Base-by-base conservation (phyloP, 1,139 yeast genomes). In the Ogataea hybrid region DNA sequence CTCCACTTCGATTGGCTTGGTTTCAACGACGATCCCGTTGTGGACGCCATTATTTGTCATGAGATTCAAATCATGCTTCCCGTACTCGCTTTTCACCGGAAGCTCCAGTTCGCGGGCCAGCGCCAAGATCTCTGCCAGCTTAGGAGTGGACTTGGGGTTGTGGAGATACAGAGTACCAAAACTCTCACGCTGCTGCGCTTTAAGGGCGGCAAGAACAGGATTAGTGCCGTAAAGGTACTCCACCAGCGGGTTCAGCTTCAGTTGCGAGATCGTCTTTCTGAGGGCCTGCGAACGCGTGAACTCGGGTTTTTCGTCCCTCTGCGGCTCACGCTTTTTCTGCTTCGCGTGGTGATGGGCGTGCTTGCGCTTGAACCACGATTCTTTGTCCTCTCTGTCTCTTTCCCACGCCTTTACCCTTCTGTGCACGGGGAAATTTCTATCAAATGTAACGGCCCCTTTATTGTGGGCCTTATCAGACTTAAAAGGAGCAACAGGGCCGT, bases 181-280 rank as follows among this genome's bases (percentile, higher is more conserved):
- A 42, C 71, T 70, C 10, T 61, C 67, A 52, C 95, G 69, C 49
- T 74, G 77, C 15, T 71, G 68, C 9, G 83, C 75, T 20, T 65
- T 62, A 42, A 89, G 65, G 0, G 88, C 95, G 1, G 95, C 83
- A 23, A 73, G 55, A 1, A 89, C 92, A 0, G 95, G 69, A 44
- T 85, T 84, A 0, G 84, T 79, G 4, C 97, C 97, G 57, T 75
- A 87, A 2, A 88, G 63, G 54, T 81, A 81, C 54, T 88, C 96
- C 42, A 74, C 63, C 31, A 79, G 59, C 0, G 89, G 82, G 37
- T 43, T 37, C 10, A 42, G 28, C 31, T 39, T 46, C 15, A 48
- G 41, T 16, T 40, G 29, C 10, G 40, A 35, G 11, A 48, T 27
- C 6, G 49, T 43, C 7, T 38, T 23, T 25, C 39, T 35, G 23